Conservation (phyloP, 257 asterid genomes). For the Orobanche coerulescens region DNA sequence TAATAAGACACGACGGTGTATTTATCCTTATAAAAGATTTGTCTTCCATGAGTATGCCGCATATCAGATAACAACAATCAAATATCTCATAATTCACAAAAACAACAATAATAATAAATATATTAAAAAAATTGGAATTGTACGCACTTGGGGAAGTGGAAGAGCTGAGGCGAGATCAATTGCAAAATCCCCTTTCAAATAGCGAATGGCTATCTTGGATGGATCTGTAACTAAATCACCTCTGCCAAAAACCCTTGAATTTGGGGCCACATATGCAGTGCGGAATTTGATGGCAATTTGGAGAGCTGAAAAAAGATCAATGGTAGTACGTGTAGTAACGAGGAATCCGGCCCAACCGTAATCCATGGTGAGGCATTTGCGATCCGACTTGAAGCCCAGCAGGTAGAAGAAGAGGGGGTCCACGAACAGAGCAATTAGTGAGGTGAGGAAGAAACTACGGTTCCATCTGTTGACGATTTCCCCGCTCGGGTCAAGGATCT, state of each 20-base stretch:
- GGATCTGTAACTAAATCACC: conserved; percentile 76
- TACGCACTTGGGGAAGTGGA: conserved; percentile 77
- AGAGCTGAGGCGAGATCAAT: conserved; percentile 84
- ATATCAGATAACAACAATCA: too few species aligned
- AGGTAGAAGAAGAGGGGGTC: conserved; percentile 79
- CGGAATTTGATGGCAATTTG: conserved; percentile 71
- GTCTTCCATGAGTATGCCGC: too few species aligned
- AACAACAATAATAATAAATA: background rate
- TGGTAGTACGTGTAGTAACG: conserved; percentile 38
- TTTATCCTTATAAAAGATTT: too few species aligned
- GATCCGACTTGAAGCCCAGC: conserved; percentile 27
- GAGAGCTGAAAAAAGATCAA: conserved; percentile 59
- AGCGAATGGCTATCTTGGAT: conserved; percentile 43
- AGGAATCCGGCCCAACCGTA: conserved; percentile 32
- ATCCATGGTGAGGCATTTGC: conserved; percentile 52
- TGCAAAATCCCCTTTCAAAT: conserved; percentile 50
- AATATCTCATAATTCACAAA: background rate
- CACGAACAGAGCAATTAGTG: conserved; percentile 59
- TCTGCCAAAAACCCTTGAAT: conserved; percentile 70
- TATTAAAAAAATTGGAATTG: background rate
- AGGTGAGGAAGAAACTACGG: conserved; percentile 50
- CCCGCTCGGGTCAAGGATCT: conserved; percentile 68
- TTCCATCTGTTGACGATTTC: conserved; percentile 59
- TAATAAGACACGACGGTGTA: too few species aligned
- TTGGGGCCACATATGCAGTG: conserved; percentile 55